Percentiles rank a stretch among this genome's conserved stretches.
phyloP scores from a whole-genome alignment of 768 basidiomycete species.

The Boletus rubropictus region DNA sequence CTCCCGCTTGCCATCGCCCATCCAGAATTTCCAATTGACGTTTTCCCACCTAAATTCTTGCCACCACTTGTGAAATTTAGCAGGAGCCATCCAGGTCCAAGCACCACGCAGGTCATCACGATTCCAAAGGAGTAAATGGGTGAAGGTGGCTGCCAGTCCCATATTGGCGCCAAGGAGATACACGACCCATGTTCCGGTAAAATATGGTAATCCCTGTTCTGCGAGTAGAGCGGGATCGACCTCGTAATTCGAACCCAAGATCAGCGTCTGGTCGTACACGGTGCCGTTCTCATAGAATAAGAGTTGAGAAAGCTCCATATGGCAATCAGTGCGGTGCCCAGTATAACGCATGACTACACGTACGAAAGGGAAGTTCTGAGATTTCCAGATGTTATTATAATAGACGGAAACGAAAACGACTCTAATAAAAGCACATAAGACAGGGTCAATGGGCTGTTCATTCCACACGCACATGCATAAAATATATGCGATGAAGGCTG shows the following conservation, averaged over 20 bases:
- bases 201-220: no score
- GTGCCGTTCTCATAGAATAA: conserved; percentile 51
- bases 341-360: conserved; percentile 23
- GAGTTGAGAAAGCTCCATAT: conserved; percentile 38
- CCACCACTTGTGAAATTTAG: conserved; percentile 25
- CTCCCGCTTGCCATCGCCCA: conserved; percentile 12
- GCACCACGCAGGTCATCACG: conserved; percentile 41
- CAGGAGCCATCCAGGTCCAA: conserved; percentile 43
- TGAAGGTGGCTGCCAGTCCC: conserved; percentile 43
- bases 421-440: conserved; percentile 12
- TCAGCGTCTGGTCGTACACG: conserved; percentile 45
- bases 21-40: conserved; percentile 39
- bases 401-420: conserved; percentile 34
- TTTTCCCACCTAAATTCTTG: conserved; percentile 19
- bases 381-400: conserved; percentile 52
- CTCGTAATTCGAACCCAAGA: no score
- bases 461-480: conserved; percentile 42
- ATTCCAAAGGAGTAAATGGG: conserved; percentile 50
- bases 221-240: no score
- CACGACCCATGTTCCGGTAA: conserved; percentile 23
- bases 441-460: neutral
- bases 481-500: conserved; percentile 43
- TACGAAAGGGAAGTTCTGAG: conserved; percentile 56
- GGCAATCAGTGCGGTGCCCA: neutral
- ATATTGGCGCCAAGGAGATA: conserved; percentile 15